A percentile compares a stretch with the other conserved stretches of the same genome.
These are phyloP conservation scores for Calonectria crousiana DNA, from an alignment of 2,329 filamentous ascomycete genomes.

Conservation along the genomic window DNA sequence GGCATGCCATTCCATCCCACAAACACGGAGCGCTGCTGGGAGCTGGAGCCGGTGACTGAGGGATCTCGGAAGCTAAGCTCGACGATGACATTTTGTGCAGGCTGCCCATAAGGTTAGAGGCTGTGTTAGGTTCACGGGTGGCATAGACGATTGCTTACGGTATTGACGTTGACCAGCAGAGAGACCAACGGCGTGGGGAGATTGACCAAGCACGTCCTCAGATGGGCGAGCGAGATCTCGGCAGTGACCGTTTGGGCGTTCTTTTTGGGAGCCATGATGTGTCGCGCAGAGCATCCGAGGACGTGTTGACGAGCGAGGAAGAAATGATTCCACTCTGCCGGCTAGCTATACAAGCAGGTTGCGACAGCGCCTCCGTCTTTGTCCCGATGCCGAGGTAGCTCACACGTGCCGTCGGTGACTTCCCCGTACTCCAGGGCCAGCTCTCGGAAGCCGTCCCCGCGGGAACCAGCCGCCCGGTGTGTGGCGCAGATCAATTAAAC, in stretches of 20 bases:
- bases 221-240: conserved; percentile 85
- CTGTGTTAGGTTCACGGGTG: neutral
- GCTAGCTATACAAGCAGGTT: conserved; percentile 22
- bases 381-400: conserved; percentile 49
- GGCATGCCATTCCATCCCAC: conserved; percentile 98
- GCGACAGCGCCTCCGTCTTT: conserved; percentile 38
- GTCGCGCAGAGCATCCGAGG: conserved; percentile 19
- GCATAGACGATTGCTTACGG: conserved; percentile 66
- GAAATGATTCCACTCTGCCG: conserved; percentile 27
- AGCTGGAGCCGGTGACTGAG: conserved; percentile 60
- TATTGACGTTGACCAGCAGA: conserved; percentile 88
- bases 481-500: conserved; percentile 46
- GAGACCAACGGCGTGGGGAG: conserved; percentile 87
- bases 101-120: conserved; percentile 60
- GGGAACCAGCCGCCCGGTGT: neutral
- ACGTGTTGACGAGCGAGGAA: neutral
- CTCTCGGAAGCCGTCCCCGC: conserved; percentile 17
- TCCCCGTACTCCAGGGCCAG: conserved; percentile 33
- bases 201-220: conserved; percentile 97
- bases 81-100: conserved; percentile 95
- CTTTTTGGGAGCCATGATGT: conserved; percentile 62
- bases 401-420: conserved; percentile 50
- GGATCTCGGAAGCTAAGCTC: conserved; percentile 81
- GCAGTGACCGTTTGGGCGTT: conserved; percentile 76
- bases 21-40: conserved; percentile 78